Evolutionary conservation across 495 filamentous ascomycete species (phyloP).

Genomic region (Parachaetomium inaequale): DNA sequence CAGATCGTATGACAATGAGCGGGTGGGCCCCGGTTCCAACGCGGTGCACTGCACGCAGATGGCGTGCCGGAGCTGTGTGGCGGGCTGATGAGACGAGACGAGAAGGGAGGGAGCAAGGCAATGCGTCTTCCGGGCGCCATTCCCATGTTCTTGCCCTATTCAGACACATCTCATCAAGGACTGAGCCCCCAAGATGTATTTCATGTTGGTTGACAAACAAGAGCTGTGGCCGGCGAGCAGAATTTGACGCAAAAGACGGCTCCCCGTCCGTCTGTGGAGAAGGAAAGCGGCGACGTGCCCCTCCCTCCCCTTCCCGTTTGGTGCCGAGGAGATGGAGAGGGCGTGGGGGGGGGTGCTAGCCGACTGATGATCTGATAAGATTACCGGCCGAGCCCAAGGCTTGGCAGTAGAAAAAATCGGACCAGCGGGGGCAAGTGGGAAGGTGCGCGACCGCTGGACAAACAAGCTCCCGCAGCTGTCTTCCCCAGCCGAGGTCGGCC

Average conservation of each 20-base stretch:
- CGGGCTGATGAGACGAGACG: too few species aligned
- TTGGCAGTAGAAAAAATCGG: slow-evolving; percentile 29
- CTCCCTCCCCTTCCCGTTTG: too few species aligned
- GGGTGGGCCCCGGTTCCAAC: background rate
- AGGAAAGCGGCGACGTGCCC: too few species aligned
- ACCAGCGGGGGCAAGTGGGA: slow-evolving; percentile 1
- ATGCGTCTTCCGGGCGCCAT: too few species aligned
- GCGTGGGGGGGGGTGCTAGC: background rate
- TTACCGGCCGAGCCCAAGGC: slow-evolving; percentile 15
- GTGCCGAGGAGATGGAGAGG: slow-evolving; percentile 8
- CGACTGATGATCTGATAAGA: slow-evolving; percentile 53
- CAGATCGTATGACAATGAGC: slow-evolving; percentile 31
- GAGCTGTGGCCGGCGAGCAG: too few species aligned
- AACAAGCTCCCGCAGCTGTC: background rate
- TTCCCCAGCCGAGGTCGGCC: slow-evolving; percentile 9
- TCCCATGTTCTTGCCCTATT: too few species aligned
- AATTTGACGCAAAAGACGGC: too few species aligned
- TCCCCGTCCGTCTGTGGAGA: too few species aligned
- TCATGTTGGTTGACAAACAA: too few species aligned
- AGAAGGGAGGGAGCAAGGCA: too few species aligned
- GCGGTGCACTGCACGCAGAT: background rate
- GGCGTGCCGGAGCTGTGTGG: background rate
- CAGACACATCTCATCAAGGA: too few species aligned
- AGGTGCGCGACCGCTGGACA: background rate
- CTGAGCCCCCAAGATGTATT: too few species aligned